Evolutionary conservation across 192 early-diverging fungal genomes (phyloP).

Genomic region (Thoreauomyces humboldtii): DNA sequence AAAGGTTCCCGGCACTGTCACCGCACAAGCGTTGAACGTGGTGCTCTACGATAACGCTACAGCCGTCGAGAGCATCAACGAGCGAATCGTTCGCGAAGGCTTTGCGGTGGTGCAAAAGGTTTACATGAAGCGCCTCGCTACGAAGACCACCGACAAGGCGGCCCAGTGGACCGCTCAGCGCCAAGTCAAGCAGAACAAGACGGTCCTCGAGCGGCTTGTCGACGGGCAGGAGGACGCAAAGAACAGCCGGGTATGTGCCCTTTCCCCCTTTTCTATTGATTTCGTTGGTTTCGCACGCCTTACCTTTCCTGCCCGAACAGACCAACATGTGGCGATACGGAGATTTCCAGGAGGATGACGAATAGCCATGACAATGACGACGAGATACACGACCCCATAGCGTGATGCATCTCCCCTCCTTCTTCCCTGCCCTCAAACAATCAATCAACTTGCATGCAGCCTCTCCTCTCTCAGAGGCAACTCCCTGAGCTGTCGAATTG

Average conservation of each 20-base stretch:
- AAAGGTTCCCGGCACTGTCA: conserved; percentile 17
- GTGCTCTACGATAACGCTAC: conserved; percentile 33
- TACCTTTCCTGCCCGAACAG: no score
- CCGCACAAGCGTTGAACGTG: conserved; percentile 32
- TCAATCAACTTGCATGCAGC: no score
- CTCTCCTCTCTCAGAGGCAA: no score
- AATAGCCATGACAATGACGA: no score
- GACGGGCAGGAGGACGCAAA: conserved; percentile 68
- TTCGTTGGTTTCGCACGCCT: no score
- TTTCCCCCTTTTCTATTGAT: no score
- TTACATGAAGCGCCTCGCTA: conserved; percentile 38
- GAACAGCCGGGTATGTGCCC: conserved; percentile 59
- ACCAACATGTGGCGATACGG: no score
- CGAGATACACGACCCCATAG: no score
- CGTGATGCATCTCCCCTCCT: no score
- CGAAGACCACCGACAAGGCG: conserved; percentile 32
- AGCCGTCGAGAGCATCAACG: conserved; percentile 34
- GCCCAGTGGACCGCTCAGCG: conserved; percentile 26
- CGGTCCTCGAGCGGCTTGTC: conserved; percentile 58
- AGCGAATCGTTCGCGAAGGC: conserved; percentile 42
- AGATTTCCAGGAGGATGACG: no score
- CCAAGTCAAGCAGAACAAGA: conserved; percentile 34
- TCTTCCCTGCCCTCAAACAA: no score
- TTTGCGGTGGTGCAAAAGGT: conserved; percentile 35
- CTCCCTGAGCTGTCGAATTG: no score